phyloP scores from a whole-genome alignment of 1,284 basidiomycete species.

The Rhodotorula sp. region DNA sequence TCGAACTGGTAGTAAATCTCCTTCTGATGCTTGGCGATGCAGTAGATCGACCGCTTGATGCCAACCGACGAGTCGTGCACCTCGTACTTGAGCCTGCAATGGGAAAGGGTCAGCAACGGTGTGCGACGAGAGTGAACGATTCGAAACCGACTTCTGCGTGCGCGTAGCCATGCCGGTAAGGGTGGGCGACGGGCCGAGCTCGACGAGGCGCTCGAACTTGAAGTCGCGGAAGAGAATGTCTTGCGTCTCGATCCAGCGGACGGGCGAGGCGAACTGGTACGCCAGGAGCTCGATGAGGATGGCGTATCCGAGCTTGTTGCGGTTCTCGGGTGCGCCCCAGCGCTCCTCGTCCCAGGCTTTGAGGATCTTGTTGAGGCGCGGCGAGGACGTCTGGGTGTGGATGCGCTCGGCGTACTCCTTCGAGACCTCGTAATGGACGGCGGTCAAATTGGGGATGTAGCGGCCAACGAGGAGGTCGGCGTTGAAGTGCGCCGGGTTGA shows the following conservation, averaged over 20 bases:
- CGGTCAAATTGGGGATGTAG: constrained; percentile 96
- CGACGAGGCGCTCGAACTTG: constrained; percentile 89
- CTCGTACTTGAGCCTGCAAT: constrained; percentile 92
- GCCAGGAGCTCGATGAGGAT: constrained; percentile 95
- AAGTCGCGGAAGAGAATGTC: constrained; percentile 88
- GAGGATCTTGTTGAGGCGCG: constrained; percentile 83
- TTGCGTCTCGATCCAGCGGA: constrained; percentile 98
- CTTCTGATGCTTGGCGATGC: constrained; percentile 91
- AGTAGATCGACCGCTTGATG: constrained; percentile 77
- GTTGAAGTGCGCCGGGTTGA: constrained; percentile 83
- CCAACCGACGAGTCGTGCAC: constrained; percentile 79
- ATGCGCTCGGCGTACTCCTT: constrained; percentile 91
- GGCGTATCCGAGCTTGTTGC: constrained; percentile 89
- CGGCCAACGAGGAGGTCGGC: constrained; percentile 87
- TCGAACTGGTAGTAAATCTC: constrained; percentile 98
- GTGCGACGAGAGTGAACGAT: background rate
- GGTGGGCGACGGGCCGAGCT: constrained; percentile 93
- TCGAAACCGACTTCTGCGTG: constrained; percentile 53
- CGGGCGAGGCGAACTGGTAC: constrained; percentile 85
- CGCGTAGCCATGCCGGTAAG: constrained; percentile 94
- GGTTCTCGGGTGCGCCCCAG: constrained; percentile 77
- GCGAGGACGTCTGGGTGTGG: constrained; percentile 76
- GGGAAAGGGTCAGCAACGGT: background rate
- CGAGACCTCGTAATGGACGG: constrained; percentile 86
- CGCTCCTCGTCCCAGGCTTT: constrained; percentile 88